phyloP scores from a whole-genome alignment of 306 rosid genomes.

The Glycine soja region DNA sequence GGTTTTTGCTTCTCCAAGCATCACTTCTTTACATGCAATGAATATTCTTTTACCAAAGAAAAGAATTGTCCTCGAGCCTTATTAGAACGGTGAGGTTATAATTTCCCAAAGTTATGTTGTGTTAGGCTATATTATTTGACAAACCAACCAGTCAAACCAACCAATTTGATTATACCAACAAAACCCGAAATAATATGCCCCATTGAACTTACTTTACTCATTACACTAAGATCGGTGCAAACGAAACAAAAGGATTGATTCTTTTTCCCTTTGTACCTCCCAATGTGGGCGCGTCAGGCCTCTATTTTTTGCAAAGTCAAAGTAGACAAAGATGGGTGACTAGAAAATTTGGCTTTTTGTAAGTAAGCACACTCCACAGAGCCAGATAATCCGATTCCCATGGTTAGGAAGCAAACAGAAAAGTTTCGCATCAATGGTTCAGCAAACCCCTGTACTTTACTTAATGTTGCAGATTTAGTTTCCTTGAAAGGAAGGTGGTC shows the following conservation, averaged over 20 bases:
- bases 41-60: too few relatives aligned
- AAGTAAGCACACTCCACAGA: slow-evolving; percentile 21
- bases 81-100: neutral
- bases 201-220: neutral
- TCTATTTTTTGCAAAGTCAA: slow-evolving; percentile 35
- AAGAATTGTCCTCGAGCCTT: too few relatives aligned
- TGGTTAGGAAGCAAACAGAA: slow-evolving; percentile 5
- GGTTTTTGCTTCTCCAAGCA: too few relatives aligned
- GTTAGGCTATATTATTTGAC: neutral
- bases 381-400: slow-evolving; percentile 48
- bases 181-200: slow-evolving; percentile 4
- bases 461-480: slow-evolving; percentile 40
- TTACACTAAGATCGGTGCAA: neutral
- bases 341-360: slow-evolving; percentile 29
- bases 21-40: too few relatives aligned
- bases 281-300: slow-evolving; percentile 13
- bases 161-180: slow-evolving; percentile 20
- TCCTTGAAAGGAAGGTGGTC: slow-evolving; percentile 49
- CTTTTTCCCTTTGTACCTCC: slow-evolving; percentile 8
- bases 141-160: too few relatives aligned
- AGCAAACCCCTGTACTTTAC: slow-evolving; percentile 50
- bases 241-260: neutral
- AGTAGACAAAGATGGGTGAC: slow-evolving; percentile 38
- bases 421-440: slow-evolving; percentile 40
- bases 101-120: neutral